A percentile compares a stretch with the other conserved stretches of the same genome.
Evolutionary conservation across 768 basidiomycete species (phyloP).

Genomic region (Serendipita vermifera): DNA sequence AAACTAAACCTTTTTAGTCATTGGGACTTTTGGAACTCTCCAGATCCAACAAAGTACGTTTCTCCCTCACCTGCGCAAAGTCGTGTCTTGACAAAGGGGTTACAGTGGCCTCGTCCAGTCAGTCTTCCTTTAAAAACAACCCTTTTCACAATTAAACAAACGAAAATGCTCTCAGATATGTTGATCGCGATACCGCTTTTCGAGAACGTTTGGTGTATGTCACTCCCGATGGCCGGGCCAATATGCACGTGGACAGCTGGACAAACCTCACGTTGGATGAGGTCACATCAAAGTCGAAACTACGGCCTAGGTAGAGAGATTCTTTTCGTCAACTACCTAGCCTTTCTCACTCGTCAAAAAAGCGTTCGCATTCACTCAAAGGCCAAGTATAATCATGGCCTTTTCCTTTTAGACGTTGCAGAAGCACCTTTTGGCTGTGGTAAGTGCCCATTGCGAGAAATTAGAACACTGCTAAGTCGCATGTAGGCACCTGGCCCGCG

Average conservation of each 20-base stretch:
- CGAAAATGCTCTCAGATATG: conserved; percentile 48
- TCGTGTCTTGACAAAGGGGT: conserved; percentile 17
- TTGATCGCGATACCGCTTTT: conserved; percentile 40
- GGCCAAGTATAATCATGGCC: conserved; percentile 53
- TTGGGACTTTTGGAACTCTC: conserved; percentile 44
- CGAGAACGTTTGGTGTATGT: conserved; percentile 43
- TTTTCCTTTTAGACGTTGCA: conserved; percentile 74
- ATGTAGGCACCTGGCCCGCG: conserved; percentile 68
- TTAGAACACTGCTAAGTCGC: background rate
- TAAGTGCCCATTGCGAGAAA: conserved; percentile 22
- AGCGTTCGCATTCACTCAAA: conserved; percentile 69
- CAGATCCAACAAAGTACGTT: conserved; percentile 57
- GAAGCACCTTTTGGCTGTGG: conserved; percentile 86
- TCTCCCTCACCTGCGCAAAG: too few species aligned
- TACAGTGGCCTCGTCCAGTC: conserved; percentile 59
- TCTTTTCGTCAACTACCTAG: background rate
- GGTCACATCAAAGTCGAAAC: conserved; percentile 13
- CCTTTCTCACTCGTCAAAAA: conserved; percentile 3
- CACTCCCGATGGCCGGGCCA: conserved; percentile 41
- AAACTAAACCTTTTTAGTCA: conserved; percentile 26
- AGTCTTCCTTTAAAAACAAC: too few species aligned
- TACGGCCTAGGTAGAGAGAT: background rate
- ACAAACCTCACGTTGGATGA: conserved; percentile 40
- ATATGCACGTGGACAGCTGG: conserved; percentile 68
- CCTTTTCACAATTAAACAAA: too few species aligned